Evolutionary conservation across 352 stramenopile genomes (phyloP).

Genomic region (Phytophthora agathidicida): DNA sequence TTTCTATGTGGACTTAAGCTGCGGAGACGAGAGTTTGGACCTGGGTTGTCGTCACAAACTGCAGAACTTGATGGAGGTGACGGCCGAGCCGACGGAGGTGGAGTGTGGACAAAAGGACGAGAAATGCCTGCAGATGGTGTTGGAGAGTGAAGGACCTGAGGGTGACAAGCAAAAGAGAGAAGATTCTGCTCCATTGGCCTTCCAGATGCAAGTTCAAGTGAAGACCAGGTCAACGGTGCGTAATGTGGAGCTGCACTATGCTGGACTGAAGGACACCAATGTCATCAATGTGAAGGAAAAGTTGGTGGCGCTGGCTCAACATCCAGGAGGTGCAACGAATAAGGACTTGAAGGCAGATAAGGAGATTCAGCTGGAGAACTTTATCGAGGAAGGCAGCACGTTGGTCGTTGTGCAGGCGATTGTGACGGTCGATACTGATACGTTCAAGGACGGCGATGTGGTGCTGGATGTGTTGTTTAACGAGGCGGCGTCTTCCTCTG

Average conservation of each 20-base stretch:
- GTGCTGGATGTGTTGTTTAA: slow-evolving; percentile 72
- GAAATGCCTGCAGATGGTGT: slow-evolving; percentile 45
- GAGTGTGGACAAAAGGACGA: slow-evolving; percentile 23
- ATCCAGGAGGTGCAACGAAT: slow-evolving; percentile 17
- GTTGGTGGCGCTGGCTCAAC: slow-evolving; percentile 51
- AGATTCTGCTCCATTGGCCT: slow-evolving; percentile 43
- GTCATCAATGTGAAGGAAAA: slow-evolving; percentile 78
- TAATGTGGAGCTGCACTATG: slow-evolving; percentile 56
- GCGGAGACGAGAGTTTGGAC: slow-evolving; percentile 65
- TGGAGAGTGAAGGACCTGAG: slow-evolving; percentile 46
- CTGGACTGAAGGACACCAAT: slow-evolving; percentile 62
- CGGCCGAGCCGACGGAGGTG: slow-evolving; percentile 34
- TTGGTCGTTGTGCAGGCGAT: slow-evolving; percentile 76
- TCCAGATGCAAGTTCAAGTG: slow-evolving; percentile 59
- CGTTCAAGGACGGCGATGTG: slow-evolving; percentile 52
- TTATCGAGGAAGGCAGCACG: slow-evolving; percentile 70
- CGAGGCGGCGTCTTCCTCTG: slow-evolving; percentile 34
- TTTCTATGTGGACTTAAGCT: slow-evolving; percentile 82
- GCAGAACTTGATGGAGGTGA: slow-evolving; percentile 57
- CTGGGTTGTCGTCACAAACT: slow-evolving; percentile 58
- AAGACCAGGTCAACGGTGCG: slow-evolving; percentile 41
- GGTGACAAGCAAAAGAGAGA: not conserved
- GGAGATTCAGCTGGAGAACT: slow-evolving; percentile 68
- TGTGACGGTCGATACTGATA: slow-evolving; percentile 45
- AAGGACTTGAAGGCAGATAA: slow-evolving; percentile 36